Base-by-base conservation (phyloP, 2,329 filamentous ascomycete genomes). In the Clarireedia monteithiana region DNA sequence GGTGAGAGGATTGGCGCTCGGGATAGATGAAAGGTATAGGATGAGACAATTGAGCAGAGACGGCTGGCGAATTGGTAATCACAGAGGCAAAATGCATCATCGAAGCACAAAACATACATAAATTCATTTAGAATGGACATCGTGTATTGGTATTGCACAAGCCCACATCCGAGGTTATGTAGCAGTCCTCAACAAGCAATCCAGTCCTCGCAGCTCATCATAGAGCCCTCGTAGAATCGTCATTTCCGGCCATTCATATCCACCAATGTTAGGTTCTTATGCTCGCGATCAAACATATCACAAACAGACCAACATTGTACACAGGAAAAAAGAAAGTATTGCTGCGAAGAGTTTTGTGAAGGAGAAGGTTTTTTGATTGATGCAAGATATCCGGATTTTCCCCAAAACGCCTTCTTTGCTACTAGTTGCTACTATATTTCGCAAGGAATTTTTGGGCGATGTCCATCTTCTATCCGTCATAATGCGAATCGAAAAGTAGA, bases 341-440 rank as follows among this genome's bases (percentile, higher is more conserved):
- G 76, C 73, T 69, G 69, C 24, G 26, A 20, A 39, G 40, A 51
- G 39, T 45, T 53, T 53, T 45, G n/a, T 53, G 50, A 57, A 42
- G 50, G 26, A 57, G 46, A 46, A 38, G 48, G 48, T 54, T 57
- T 54, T 57, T 57, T 56, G 34, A 73, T 74, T 78, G 77, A 83
- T 86, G 85, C 83, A 82, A 87, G 85, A 88, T 88, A 89, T 89
- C 86, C 86, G 85, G 86, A 84, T 78, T 60, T 50, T 62, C 82
- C 79, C 80, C n/a, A 26, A 84, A 88, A 86, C 84, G 85, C 84
- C 82, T 71, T 72, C 73, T 34, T 59, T 63, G 65, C 72, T 75
- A 77, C 75, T 75, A 46, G 48, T 53, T 51, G 49, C 42, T 45
- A 47, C 49, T 40, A 51, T 56, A 26, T 48, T 44, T 53, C 44